phyloP scores from a whole-genome alignment of 805 yeast species.

The Cyberlindnera bimundalis region DNA sequence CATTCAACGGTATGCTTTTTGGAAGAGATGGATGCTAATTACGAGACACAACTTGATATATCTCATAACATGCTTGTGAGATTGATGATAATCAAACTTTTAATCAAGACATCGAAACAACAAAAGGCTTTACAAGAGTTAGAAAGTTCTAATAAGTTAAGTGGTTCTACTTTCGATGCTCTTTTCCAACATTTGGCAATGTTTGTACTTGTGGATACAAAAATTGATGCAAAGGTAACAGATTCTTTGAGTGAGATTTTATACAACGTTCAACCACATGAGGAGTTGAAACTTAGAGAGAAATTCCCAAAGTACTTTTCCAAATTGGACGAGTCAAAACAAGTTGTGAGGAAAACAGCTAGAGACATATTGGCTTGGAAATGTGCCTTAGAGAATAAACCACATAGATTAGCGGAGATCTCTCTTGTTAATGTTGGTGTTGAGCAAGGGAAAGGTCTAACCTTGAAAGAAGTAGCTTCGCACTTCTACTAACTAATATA shows the following conservation, averaged over 20 bases:
- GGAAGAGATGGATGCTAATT: constrained; percentile 7
- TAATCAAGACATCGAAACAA: constrained; percentile 23
- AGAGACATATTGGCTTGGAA: constrained; percentile 19
- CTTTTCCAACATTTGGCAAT: constrained; percentile 18
- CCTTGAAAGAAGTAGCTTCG: constrained; percentile 5
- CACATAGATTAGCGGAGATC: constrained; percentile 5
- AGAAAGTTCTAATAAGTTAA: constrained; percentile 1
- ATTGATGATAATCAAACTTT: constrained; percentile 16
- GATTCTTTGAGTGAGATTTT: constrained; percentile 7
- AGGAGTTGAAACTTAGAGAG: constrained; percentile 14
- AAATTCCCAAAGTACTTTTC: constrained; percentile 23
- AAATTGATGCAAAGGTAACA: constrained; percentile 9
- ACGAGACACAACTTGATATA: constrained; percentile 4
- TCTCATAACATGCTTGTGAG: constrained; percentile 14
- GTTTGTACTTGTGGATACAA: constrained; percentile 17
- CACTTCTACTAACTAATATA: constrained; percentile 1
- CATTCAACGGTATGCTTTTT: background rate
- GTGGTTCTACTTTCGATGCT: constrained; percentile 10
- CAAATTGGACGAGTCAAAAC: constrained; percentile 16
- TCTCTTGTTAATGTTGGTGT: constrained; percentile 6
- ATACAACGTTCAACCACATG: constrained; percentile 11
- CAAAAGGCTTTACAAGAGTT: constrained; percentile 9
- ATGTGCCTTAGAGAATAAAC: constrained; percentile 12
- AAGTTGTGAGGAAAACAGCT: constrained; percentile 11
- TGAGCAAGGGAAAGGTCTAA: background rate